These are phyloP conservation scores for Fusarium mexicanum DNA, from an alignment of 2,329 filamentous ascomycete species.

Conservation along the genomic window DNA sequence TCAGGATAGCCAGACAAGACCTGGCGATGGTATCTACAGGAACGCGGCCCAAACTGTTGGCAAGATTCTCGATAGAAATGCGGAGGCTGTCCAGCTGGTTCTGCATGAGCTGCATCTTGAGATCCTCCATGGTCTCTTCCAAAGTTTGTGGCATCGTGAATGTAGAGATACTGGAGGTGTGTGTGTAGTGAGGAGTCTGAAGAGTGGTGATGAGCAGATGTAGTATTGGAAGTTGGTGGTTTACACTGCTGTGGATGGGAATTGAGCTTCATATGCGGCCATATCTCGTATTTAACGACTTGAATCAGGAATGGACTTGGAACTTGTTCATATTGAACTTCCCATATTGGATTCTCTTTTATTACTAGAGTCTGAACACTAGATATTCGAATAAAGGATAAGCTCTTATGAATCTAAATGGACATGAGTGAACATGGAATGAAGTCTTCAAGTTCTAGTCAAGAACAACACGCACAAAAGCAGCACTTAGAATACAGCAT, in stretches of 20 bases:
- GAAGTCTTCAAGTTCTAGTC: accelerated
- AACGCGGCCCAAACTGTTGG: background rate
- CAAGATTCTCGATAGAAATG: background rate
- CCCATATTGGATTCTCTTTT: too few species aligned
- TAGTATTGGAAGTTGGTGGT: background rate
- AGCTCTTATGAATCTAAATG: background rate
- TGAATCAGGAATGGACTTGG: too few species aligned
- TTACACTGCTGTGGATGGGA: background rate
- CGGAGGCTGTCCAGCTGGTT: background rate
- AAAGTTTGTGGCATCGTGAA: background rate
- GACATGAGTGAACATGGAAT: background rate
- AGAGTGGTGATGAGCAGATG: background rate
- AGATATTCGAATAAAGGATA: background rate
- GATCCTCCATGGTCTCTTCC: background rate
- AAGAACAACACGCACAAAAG: background rate
- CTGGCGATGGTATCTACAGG: background rate
- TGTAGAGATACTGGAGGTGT: background rate
- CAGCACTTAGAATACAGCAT: background rate
- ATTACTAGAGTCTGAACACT: background rate
- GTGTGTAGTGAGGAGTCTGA: background rate
- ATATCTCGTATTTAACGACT: background rate
- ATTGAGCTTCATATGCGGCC: background rate
- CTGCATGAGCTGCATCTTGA: background rate
- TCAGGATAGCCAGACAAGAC: background rate
- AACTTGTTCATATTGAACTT: background rate